Evolutionary conservation across 1,284 basidiomycete genomes (phyloP).

Genomic region (Ganoderma leucocontextum): DNA sequence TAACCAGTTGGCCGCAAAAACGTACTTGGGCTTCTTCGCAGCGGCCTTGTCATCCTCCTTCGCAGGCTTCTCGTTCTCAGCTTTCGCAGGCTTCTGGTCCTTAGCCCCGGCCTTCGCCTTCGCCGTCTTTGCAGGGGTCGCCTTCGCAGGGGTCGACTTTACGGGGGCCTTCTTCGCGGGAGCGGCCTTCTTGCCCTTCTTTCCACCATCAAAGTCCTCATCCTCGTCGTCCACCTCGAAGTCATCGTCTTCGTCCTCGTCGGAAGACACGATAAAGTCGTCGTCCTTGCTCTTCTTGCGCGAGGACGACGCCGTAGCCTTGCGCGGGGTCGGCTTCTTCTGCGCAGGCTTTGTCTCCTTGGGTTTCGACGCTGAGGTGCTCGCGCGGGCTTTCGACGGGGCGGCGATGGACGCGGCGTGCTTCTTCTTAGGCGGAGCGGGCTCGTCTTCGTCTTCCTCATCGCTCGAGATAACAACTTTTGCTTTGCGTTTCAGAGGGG

Average conservation of each 20-base stretch:
- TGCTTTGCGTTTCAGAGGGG: conserved; percentile 43
- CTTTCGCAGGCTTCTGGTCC: conserved; percentile 34
- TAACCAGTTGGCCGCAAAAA: conserved; percentile 31
- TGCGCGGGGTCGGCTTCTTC: conserved; percentile 10
- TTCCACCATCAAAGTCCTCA: conserved; percentile 31
- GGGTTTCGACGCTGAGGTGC: conserved; percentile 27
- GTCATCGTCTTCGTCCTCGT: conserved; percentile 35
- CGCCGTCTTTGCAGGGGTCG: conserved; percentile 22
- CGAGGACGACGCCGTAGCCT: conserved; percentile 10
- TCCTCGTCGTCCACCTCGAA: conserved; percentile 43
- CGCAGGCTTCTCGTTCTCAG: conserved; percentile 25
- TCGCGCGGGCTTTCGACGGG: conserved; percentile 39
- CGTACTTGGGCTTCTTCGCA: conserved; percentile 46
- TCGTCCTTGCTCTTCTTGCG: conserved; percentile 37
- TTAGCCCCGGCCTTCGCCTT: conserved; percentile 31
- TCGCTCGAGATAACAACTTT: conserved; percentile 43
- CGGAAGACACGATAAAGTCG: conserved; percentile 35
- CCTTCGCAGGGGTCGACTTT: conserved; percentile 36
- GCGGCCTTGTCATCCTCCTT: conserved; percentile 27
- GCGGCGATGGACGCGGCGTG: conserved; percentile 35
- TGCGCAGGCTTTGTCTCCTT: conserved; percentile 22
- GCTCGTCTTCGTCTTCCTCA: conserved; percentile 40
- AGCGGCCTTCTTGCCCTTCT: conserved; percentile 36
- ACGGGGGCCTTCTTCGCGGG: conserved; percentile 30
- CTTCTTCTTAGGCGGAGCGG: conserved; percentile 54